Conservation (phyloP, 768 basidiomycete genomes). For the Leccinum imitatum region DNA sequence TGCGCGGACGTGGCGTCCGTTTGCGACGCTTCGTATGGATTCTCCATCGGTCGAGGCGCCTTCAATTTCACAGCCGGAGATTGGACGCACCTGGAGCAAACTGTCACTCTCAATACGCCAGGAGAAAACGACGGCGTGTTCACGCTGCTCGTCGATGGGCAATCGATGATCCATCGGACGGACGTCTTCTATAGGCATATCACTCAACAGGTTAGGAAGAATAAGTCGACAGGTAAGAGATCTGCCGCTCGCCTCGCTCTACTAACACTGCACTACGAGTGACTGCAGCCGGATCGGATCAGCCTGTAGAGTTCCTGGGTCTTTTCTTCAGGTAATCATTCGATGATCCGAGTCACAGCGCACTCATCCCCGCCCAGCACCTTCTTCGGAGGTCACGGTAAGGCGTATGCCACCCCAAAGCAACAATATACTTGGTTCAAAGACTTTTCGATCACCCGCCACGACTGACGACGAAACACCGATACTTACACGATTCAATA, state of each 20-base stretch:
- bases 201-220: slow-evolving; percentile 6
- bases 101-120: slow-evolving; percentile 70
- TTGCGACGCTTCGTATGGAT: slow-evolving; percentile 66
- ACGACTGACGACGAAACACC: slow-evolving; percentile 13
- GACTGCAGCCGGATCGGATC: background rate
- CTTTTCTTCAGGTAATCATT: slow-evolving; percentile 76
- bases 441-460: slow-evolving; percentile 51
- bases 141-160: slow-evolving; percentile 61
- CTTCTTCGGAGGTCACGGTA: slow-evolving; percentile 77
- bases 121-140: slow-evolving; percentile 69
- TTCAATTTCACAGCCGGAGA: slow-evolving; percentile 59
- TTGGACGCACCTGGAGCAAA: slow-evolving; percentile 76
- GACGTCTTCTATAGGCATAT: slow-evolving; percentile 65
- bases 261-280: background rate
- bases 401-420: slow-evolving; percentile 63
- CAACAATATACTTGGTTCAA: slow-evolving; percentile 81
- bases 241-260: slow-evolving; percentile 4
- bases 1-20: slow-evolving; percentile 60
- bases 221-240: background rate
- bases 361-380: slow-evolving; percentile 43
- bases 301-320: slow-evolving; percentile 42
- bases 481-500: background rate
- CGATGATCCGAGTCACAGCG: background rate
- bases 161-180: slow-evolving; percentile 46
- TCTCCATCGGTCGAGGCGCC: slow-evolving; percentile 72